Evolutionary conservation across 139 green algal species (phyloP).

Genomic region (Asterochloris sp.): DNA sequence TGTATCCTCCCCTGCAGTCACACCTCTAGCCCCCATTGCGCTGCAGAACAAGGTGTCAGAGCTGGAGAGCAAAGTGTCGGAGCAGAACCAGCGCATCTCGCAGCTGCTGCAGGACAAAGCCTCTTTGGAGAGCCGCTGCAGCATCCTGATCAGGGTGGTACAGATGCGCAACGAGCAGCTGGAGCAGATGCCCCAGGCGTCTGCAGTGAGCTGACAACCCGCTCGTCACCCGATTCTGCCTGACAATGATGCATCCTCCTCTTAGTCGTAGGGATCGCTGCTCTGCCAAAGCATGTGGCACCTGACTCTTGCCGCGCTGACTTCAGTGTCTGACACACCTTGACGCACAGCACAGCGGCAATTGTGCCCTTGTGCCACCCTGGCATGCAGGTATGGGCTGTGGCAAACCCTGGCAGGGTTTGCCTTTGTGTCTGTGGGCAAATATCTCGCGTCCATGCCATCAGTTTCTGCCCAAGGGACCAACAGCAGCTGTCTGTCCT

Average conservation of each 20-base stretch:
- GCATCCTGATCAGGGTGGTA: constrained; percentile 19
- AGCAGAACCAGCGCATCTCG: constrained; percentile 22
- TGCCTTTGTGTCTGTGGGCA: too few relatives aligned
- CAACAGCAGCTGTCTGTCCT: background rate
- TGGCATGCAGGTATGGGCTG: too few relatives aligned
- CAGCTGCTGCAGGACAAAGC: constrained; percentile 13
- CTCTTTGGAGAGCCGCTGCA: constrained; percentile 16
- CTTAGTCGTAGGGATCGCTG: background rate
- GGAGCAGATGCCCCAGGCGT: constrained; percentile 19
- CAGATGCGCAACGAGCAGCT: constrained; percentile 31
- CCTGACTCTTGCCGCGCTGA: background rate
- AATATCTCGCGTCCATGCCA: too few relatives aligned
- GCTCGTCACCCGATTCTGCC: background rate
- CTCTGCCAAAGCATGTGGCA: background rate
- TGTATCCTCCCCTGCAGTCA: background rate
- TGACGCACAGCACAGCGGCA: too few relatives aligned
- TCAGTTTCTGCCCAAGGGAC: too few relatives aligned
- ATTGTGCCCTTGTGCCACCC: too few relatives aligned
- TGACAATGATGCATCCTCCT: background rate
- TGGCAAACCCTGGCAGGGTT: too few relatives aligned
- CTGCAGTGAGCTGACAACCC: background rate
- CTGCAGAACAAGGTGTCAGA: constrained; percentile 33
- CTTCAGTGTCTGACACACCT: too few relatives aligned
- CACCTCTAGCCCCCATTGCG: background rate
- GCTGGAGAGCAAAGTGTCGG: constrained; percentile 33